Conservation (phyloP, 2,329 filamentous ascomycete species). For the Mycogone perniciosa region DNA sequence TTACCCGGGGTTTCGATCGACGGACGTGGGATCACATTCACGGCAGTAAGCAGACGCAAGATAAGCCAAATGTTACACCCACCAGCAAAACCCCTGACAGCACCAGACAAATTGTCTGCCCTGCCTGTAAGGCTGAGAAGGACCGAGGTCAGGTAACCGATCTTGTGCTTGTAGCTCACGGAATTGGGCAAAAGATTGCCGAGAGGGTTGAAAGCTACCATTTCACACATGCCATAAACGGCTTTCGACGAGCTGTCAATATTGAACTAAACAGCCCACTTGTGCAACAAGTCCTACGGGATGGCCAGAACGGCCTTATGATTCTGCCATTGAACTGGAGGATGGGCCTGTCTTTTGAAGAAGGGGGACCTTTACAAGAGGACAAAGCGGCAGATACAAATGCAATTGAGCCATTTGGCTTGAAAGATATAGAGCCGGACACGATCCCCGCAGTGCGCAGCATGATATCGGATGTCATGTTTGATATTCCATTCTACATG, state of each 20-base stretch:
- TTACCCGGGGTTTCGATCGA: conserved; percentile 85
- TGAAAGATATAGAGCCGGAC: conserved; percentile 87
- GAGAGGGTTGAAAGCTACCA: conserved; percentile 94
- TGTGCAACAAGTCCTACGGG: conserved; percentile 69
- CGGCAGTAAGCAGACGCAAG: conserved; percentile 33
- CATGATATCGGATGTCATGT: conserved; percentile 95
- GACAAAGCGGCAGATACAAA: conserved; percentile 47
- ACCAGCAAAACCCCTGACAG: conserved; percentile 25
- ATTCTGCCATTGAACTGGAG: conserved; percentile 93
- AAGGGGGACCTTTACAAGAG: conserved; percentile 57
- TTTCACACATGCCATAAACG: conserved; percentile 93
- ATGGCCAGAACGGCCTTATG: conserved; percentile 85
- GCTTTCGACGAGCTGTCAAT: conserved; percentile 79
- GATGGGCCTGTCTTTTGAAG: conserved; percentile 79
- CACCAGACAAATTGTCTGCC: conserved; percentile 33
- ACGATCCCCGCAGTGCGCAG: conserved; percentile 89
- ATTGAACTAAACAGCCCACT: conserved; percentile 68
- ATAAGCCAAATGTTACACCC: conserved; percentile 22
- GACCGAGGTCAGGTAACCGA: conserved; percentile 70
- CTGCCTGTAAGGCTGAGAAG: conserved; percentile 58
- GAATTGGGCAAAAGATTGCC: conserved; percentile 93
- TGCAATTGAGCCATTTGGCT: conserved; percentile 47
- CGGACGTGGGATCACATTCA: conserved; percentile 69
- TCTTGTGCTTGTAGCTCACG: conserved; percentile 84
- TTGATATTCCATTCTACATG: conserved; percentile 96